These are phyloP conservation scores for Senna siamea DNA, from an alignment of 306 rosid genomes.

Conservation along the genomic window DNA sequence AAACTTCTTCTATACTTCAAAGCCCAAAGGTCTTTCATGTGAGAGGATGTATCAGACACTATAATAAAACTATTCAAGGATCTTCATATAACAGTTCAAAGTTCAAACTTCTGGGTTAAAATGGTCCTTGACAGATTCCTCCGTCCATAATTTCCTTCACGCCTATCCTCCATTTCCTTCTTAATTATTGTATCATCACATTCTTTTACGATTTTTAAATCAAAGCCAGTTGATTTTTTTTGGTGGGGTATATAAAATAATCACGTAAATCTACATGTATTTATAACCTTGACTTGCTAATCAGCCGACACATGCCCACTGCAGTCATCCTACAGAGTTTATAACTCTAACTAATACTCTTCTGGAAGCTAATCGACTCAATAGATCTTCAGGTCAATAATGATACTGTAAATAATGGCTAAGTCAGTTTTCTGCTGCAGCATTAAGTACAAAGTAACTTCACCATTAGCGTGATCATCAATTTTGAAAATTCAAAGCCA, in stretches of 20 bases:
- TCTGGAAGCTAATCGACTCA: too few relatives aligned
- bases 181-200: too few relatives aligned
- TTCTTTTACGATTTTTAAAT: too few relatives aligned
- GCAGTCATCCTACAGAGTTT: neutral
- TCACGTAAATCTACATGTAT: neutral
- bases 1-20: too few relatives aligned
- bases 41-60: neutral
- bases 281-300: neutral
- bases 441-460: constrained; percentile 15
- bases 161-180: too few relatives aligned
- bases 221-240: too few relatives aligned
- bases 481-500: constrained; percentile 8
- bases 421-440: neutral
- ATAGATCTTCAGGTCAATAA: neutral
- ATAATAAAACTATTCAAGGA: too few relatives aligned
- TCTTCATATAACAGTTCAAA: too few relatives aligned
- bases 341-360: neutral
- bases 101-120: too few relatives aligned
- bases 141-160: too few relatives aligned
- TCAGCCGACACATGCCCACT: neutral
- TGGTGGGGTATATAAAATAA: neutral
- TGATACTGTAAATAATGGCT: neutral
- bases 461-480: neutral
- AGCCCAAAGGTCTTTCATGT: too few relatives aligned
- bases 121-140: too few relatives aligned